phyloP scores from a whole-genome alignment of 2,329 filamentous ascomycete species.

The Grosmannia serpens region DNA sequence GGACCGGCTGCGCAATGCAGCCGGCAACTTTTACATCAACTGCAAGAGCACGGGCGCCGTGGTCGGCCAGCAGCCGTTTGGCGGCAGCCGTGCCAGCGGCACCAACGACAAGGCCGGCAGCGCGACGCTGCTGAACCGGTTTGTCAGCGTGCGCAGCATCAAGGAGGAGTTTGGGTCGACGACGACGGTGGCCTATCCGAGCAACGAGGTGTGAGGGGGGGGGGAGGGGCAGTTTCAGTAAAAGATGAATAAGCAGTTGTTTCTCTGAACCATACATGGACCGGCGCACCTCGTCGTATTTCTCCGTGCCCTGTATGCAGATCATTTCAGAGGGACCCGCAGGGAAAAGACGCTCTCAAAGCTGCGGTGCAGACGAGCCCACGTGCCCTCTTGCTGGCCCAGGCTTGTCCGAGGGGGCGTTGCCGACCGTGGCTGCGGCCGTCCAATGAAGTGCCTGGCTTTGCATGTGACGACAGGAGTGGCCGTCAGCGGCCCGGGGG shows the following conservation, averaged over 20 bases:
- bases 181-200: constrained; percentile 54
- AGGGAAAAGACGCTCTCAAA: too few species aligned
- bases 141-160: constrained; percentile 38
- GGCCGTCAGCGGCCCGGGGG: not conserved
- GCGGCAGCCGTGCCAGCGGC: constrained; percentile 38
- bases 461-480: not conserved
- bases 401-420: not conserved
- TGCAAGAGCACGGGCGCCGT: constrained; percentile 45
- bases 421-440: not conserved
- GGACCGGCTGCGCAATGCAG: constrained; percentile 37
- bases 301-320: too few species aligned
- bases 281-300: too few species aligned
- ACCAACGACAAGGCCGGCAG: constrained; percentile 48
- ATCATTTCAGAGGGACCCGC: too few species aligned
- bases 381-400: not conserved
- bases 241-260: too few species aligned
- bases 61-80: constrained; percentile 45
- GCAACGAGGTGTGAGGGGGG: constrained; percentile 47
- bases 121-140: constrained; percentile 34
- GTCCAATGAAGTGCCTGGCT: not conserved
- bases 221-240: too few species aligned
- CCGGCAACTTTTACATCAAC: constrained; percentile 48
- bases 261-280: not conserved
- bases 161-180: constrained; percentile 63
- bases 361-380: not conserved